These are phyloP conservation scores for Clarireedia homoeocarpa DNA, from an alignment of 2,329 filamentous ascomycete species.

Conservation along the genomic window DNA sequence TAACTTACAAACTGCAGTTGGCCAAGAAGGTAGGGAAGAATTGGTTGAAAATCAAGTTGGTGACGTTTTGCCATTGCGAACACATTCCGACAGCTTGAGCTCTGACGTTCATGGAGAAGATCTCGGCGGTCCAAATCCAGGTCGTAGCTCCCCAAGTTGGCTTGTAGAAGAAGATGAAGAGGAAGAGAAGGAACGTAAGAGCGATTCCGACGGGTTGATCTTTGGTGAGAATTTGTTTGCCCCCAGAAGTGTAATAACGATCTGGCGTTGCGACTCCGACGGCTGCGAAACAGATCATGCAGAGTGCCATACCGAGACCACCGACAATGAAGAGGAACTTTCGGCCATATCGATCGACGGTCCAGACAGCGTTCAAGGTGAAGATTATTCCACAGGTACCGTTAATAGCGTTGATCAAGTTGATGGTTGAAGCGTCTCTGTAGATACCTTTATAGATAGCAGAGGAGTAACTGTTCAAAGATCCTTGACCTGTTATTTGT, in stretches of 20 bases:
- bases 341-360: slow-evolving; percentile 62
- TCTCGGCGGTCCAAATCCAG: slow-evolving; percentile 64
- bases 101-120: slow-evolving; percentile 66
- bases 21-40: slow-evolving; percentile 62
- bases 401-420: slow-evolving; percentile 67
- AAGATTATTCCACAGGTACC: slow-evolving; percentile 67
- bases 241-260: slow-evolving; percentile 10
- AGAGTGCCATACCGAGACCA: slow-evolving; percentile 58
- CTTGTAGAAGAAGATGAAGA: slow-evolving; percentile 63
- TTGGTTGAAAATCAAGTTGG: slow-evolving; percentile 60
- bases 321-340: slow-evolving; percentile 63
- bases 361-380: slow-evolving; percentile 67
- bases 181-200: slow-evolving; percentile 61
- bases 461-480: slow-evolving; percentile 66
- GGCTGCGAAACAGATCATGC: slow-evolving; percentile 59
- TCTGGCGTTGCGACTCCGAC: slow-evolving; percentile 49
- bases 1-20: slow-evolving; percentile 37
- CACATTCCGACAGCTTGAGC: slow-evolving; percentile 64
- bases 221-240: slow-evolving; percentile 44
- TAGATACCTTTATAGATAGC: slow-evolving; percentile 68
- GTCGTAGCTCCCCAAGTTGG: slow-evolving; percentile 63
- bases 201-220: slow-evolving; percentile 52
- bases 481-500: slow-evolving; percentile 36
- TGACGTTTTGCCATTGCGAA: slow-evolving; percentile 52
- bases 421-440: slow-evolving; percentile 48